A percentile compares a stretch with the other conserved stretches of the same genome.
Evolutionary conservation across 208 protist species (phyloP).

Genomic region (Histomonas meleagridis): DNA sequence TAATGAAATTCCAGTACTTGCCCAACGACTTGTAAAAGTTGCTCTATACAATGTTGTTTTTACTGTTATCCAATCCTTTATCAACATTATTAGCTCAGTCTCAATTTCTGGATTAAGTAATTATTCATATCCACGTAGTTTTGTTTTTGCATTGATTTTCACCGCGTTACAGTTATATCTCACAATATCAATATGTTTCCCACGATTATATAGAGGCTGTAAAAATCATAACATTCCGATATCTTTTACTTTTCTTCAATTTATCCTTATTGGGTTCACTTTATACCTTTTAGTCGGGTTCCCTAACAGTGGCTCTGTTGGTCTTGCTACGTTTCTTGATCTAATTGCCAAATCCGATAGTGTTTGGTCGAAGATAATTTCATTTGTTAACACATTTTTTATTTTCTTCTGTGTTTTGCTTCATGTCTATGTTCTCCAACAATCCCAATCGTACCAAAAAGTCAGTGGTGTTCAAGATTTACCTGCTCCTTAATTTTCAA

Average conservation of each 20-base stretch:
- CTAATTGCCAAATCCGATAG: background rate
- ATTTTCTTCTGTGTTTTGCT: background rate
- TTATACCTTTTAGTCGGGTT: background rate
- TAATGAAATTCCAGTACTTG: background rate
- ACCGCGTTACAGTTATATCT: background rate
- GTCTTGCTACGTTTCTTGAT: background rate
- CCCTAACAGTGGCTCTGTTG: constrained; percentile 25
- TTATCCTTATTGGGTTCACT: background rate
- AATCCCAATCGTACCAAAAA: constrained; percentile 28
- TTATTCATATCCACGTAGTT: background rate
- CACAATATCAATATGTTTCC: background rate
- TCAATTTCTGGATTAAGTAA: background rate
- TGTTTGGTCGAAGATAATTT: background rate
- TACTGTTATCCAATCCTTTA: background rate
- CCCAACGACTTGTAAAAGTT: background rate
- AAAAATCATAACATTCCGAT: background rate
- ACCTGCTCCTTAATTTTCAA: too few species aligned
- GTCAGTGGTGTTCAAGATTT: background rate
- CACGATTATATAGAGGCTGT: background rate
- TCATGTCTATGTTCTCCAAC: background rate
- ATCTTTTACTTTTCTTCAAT: background rate
- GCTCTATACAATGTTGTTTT: background rate
- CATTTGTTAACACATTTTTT: background rate
- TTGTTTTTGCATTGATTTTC: background rate
- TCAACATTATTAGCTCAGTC: background rate